Evolutionary conservation across 2,329 filamentous ascomycete genomes (phyloP).

Genomic region (Raffaelea deltoideospora): DNA sequence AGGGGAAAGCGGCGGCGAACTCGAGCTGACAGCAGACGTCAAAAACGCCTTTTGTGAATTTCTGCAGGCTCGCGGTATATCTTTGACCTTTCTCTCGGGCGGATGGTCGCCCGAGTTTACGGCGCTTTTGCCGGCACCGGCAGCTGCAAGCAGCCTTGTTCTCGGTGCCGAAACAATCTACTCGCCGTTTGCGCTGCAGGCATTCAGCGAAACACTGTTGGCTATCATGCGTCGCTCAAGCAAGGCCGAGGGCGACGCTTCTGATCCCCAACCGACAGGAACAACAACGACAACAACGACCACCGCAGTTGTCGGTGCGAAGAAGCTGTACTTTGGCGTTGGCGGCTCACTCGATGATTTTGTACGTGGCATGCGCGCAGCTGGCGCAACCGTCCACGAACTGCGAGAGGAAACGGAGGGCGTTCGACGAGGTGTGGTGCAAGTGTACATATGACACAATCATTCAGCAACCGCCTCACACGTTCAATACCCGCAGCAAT

Average conservation of each 20-base stretch:
- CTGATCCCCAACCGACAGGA: no score
- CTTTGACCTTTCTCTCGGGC: conserved; percentile 55
- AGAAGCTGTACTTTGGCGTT: conserved; percentile 72
- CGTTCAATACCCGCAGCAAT: no score
- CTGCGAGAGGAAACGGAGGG: conserved; percentile 45
- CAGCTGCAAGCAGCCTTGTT: conserved; percentile 29
- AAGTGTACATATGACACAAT: no score
- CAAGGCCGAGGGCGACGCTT: no score
- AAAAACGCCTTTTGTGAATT: conserved; percentile 40
- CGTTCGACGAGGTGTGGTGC: conserved; percentile 45
- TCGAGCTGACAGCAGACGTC: conserved; percentile 47
- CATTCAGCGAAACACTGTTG: conserved; percentile 54
- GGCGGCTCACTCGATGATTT: conserved; percentile 72
- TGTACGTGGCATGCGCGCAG: conserved; percentile 31
- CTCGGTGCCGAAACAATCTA: conserved; percentile 76
- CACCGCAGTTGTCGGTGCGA: conserved; percentile 56
- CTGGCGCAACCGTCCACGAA: conserved; percentile 32
- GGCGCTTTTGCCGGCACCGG: conserved; percentile 32
- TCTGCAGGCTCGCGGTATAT: conserved; percentile 34
- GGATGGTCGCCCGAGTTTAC: conserved; percentile 57
- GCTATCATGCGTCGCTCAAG: conserved; percentile 37
- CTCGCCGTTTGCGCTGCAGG: conserved; percentile 52
- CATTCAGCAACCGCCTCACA: no score
- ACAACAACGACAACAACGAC: conserved; percentile 25
- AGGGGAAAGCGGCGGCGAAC: conserved; percentile 39